Evolutionary conservation across 2,329 filamentous ascomycete species (phyloP), one percentile per base, ranked within the genome.

Genomic region (Metarhizium brunneum): DNA sequence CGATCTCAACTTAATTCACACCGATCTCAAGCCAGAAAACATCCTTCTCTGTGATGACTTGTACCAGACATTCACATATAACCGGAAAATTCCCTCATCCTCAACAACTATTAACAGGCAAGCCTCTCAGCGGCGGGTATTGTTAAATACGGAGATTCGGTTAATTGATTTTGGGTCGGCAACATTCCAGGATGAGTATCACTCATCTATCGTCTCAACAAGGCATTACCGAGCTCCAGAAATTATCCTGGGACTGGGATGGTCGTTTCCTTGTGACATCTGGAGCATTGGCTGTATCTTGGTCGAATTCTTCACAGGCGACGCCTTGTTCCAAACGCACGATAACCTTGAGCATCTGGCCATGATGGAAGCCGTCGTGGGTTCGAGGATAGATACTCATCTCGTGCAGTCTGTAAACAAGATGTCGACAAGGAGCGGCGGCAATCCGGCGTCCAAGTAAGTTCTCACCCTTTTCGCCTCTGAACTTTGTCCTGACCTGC

Each of bases 1-100:
- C 68, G 94, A 99, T 71, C 81, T 99, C 18, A 96, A 97, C 69
- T 82, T 99, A 61, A 96, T 99, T 58, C 94, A 99, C 69, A 99
- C 94, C 10, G 84, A 87, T 66, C 70, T 87, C 50, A 87, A 87
- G 66, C 84, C 84, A 0, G 84, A 87, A 65, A 87, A 87, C 62
- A 87, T 88, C 58, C 75, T 88, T 32, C 75, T 88, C 11, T 84
- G 82, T 60, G 78, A 86, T 59, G 83, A 79, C 62, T 72, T 77
- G 3, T 87, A 86, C 60, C 84, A 87, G 65, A 86, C 83, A 1
- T 87, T 87, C 63, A 87, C 84, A 2, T 88, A 87, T 65, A 86
- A 85, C 66, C 77, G 84, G 59, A 81, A 82, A 64, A 87, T 87
- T 56, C 85, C 85, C 3, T 87, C 85, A 0, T 86, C 85, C 1